Evolutionary conservation across 441 rosid species (phyloP).

Genomic region (Viola pubescens): DNA sequence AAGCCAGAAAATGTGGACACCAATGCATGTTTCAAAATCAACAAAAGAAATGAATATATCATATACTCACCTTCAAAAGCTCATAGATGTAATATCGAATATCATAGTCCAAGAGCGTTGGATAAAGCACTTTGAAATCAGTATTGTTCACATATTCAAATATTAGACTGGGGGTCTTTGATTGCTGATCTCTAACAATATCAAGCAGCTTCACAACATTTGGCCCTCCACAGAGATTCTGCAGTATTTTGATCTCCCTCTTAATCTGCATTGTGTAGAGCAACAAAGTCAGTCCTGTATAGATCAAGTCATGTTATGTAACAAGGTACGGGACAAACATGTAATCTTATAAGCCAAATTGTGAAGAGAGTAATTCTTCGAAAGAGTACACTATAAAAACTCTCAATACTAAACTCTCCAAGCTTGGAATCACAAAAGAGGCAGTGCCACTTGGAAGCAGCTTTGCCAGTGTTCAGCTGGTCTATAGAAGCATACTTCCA

Average conservation of each 20-base stretch:
- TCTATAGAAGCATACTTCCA: too few relatives aligned
- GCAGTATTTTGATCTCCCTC: constrained; percentile 94
- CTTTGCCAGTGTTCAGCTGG: too few relatives aligned
- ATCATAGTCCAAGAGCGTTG: constrained; percentile 81
- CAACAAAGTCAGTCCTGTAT: constrained; percentile 4
- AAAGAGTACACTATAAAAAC: too few relatives aligned
- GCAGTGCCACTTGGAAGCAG: too few relatives aligned
- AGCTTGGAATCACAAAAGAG: too few relatives aligned
- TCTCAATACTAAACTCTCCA: too few relatives aligned
- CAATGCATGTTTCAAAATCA: too few relatives aligned
- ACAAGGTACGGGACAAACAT: not conserved
- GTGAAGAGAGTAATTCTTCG: too few relatives aligned
- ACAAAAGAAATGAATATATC: constrained; percentile 5
- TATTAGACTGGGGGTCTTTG: constrained; percentile 92
- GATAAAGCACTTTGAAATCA: constrained; percentile 94
- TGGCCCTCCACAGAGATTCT: constrained; percentile 98
- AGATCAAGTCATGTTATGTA: not conserved
- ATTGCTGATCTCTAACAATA: constrained; percentile 98
- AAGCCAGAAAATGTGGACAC: too few relatives aligned
- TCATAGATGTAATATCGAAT: constrained; percentile 85
- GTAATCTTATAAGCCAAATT: too few relatives aligned
- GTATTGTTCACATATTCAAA: constrained; percentile 92
- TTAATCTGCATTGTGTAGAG: constrained; percentile 54
- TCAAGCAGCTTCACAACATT: constrained; percentile 88
- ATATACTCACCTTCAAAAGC: constrained; percentile 66